Base-by-base conservation (phyloP, 1,284 basidiomycete genomes). In the Cystobasidiaceae sp. region DNA sequence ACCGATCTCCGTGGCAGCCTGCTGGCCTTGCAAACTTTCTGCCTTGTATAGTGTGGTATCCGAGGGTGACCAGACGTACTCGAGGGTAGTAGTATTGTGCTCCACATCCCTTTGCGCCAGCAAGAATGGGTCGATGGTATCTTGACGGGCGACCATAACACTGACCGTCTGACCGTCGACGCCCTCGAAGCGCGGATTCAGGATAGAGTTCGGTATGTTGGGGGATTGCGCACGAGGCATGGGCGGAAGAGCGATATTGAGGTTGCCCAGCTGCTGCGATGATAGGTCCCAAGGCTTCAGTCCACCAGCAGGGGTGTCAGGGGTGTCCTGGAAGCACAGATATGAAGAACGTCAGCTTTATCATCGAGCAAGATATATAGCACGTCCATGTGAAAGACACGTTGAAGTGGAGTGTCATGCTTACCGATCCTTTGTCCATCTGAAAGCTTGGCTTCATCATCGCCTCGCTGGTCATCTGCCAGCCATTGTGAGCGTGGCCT, bases 51-150 rank as follows among this genome's bases (percentile, higher is more conserved):
- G 50, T 9, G 61, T 48, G 21, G 37, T 33, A 17, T 64, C 61
- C 5, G 43, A 8, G 21, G 21, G 44, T 30, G 61, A 64, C 61
- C 61, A 64, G 3, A 64, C 52, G 27, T 51, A 64, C 41, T 64
- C 61, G 13, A 41, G 23, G 0, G 61, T 64, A 2, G 44, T 6
- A 44, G 34, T 25, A 44, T 64, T 64, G 25, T 51, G 30, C 1
- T 17, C 17, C 3, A 49, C 44, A 44, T 64, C 61, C 23, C 23
- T 28, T 37, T 46, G 56, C 17, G 56, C 56, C 11, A 56, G 19
- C 3, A 64, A 28, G 61, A 56, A 39, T 15, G 61, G 61, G 45
- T 64, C 61, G 23, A 64, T 64, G 17, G 48, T 50, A 49, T 64
- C 61, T 15, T 11, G n/a, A 6, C 43, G 27, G 15, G 61, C 61